Evolutionary conservation across 2,329 filamentous ascomycete genomes (phyloP).

Genomic region (Cytospora schulzeri): DNA sequence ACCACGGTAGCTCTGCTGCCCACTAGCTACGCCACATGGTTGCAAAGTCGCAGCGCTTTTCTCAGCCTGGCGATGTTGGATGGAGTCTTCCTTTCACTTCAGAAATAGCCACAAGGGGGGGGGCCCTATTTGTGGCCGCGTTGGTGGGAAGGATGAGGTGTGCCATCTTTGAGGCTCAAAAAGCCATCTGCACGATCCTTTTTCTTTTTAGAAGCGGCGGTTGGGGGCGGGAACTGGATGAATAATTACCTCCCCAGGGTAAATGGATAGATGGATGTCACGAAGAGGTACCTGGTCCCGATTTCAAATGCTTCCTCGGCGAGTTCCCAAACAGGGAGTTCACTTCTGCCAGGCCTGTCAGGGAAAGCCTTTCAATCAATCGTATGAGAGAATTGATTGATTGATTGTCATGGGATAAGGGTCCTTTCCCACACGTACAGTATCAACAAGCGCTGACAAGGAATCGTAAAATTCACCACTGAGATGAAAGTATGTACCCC

Average conservation of each 20-base stretch:
- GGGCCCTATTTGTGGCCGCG: slow-evolving; percentile 1
- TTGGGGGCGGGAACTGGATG: not conserved
- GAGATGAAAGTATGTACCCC: not conserved
- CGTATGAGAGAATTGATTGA: not conserved
- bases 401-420: not conserved
- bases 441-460: not conserved
- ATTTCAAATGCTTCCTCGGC: not conserved
- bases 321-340: not conserved
- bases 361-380: not conserved
- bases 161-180: slow-evolving; percentile 26
- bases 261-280: not conserved
- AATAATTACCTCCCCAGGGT: too few relatives aligned
- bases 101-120: slow-evolving; percentile 16
- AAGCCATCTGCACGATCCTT: slow-evolving; percentile 16
- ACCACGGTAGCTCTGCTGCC: not conserved
- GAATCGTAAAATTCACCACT: not conserved
- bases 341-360: not conserved
- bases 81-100: slow-evolving; percentile 17
- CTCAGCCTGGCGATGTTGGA: slow-evolving; percentile 14
- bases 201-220: not conserved
- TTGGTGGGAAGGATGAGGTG: slow-evolving; percentile 12
- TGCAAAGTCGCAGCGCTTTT: slow-evolving; percentile 11
- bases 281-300: not conserved
- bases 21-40: slow-evolving; percentile 2
- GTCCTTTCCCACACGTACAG: not conserved